Evolutionary conservation across 2,329 filamentous ascomycete genomes (phyloP), one percentile per base, ranked within the genome.

Genomic region (Macrophomina phaseolina): DNA sequence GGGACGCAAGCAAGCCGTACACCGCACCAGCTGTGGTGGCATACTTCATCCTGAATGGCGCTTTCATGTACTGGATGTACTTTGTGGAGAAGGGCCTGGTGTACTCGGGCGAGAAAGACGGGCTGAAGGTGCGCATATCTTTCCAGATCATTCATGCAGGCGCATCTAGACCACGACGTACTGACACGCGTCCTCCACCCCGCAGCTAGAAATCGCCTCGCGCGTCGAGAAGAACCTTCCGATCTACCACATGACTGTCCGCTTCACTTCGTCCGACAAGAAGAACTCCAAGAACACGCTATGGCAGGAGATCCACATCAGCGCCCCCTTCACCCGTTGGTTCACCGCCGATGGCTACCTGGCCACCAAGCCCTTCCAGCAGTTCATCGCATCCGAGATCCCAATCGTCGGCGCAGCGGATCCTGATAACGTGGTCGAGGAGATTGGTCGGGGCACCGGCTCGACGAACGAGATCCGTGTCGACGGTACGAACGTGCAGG

Each of bases 11-110:
- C 18, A 96, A 95, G 80, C 81, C 85, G 70, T 94, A 89, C 82
- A 96, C 94, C 0, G 86, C 91, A 3, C 86, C 85, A 46, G 94
- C 95, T 3, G 94, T 98, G 4, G 84, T 85, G 11, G 76, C 90
- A 16, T 99, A 99, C 82, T 89, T 92, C 49, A 63, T 91, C 2
- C 81, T 99, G 61, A 98, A 97, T 77, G 85, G 86, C 36, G 83
- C 86, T 2, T 85, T 98, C 72, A 94, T 92, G 45, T 86, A 89
- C 73, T 99, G 95, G 95, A 87, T 96, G 67, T 91, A 88, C 85
- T 85, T 85, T 30, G 90, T 95, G 30, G 95, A 99, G 83, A 90
- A 89, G 71, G 90, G 91, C 0, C 86, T 88, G 40, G 86, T 98
- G 9, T 99, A 97, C 77, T 86, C 90, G 65, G 95, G 94, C 0